phyloP scores from a whole-genome alignment of 2,329 filamentous ascomycete genomes.

The Lachnellula arida region DNA sequence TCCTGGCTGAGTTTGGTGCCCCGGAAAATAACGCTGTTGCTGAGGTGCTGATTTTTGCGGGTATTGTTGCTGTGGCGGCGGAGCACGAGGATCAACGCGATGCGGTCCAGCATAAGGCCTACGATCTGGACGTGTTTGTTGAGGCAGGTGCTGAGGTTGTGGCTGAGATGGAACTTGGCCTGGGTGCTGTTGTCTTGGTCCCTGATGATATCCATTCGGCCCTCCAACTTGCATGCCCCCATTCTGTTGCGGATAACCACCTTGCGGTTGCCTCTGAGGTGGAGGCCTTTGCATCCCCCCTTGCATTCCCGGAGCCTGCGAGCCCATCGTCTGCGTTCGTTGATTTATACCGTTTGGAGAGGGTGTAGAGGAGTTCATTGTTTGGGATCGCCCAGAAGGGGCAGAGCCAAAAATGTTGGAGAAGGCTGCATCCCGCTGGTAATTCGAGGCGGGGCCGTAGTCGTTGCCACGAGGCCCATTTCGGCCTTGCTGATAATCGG shows the following conservation, averaged over 20 bases:
- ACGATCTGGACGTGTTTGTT: slow-evolving; percentile 57
- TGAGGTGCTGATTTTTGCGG: slow-evolving; percentile 38
- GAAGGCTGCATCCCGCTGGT: slow-evolving; percentile 89
- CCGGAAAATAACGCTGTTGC: slow-evolving; percentile 54
- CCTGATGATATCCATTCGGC: slow-evolving; percentile 47
- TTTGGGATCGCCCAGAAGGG: slow-evolving; percentile 87
- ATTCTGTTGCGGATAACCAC: slow-evolving; percentile 27
- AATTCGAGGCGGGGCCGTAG: slow-evolving; percentile 45
- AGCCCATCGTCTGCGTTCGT: slow-evolving; percentile 72
- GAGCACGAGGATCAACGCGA: slow-evolving; percentile 32
- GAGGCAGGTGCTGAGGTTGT: slow-evolving; percentile 54
- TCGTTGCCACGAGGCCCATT: slow-evolving; percentile 40
- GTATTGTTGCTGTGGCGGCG: slow-evolving; percentile 39
- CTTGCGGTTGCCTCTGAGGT: slow-evolving; percentile 46
- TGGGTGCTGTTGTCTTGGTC: slow-evolving; percentile 34
- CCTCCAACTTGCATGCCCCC: slow-evolving; percentile 27
- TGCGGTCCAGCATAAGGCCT: slow-evolving; percentile 67
- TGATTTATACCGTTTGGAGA: slow-evolving; percentile 48
- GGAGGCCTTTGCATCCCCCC: slow-evolving; percentile 60
- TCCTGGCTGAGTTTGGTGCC: slow-evolving; percentile 39
- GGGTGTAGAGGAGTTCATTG: slow-evolving; percentile 78
- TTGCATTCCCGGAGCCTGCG: slow-evolving; percentile 33
- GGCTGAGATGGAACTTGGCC: slow-evolving; percentile 38
- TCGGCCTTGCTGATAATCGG: slow-evolving; percentile 59
- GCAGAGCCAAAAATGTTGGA: slow-evolving; percentile 90